Base-by-base conservation (phyloP, 2,329 filamentous ascomycete species). In the Alternaria sp. region DNA sequence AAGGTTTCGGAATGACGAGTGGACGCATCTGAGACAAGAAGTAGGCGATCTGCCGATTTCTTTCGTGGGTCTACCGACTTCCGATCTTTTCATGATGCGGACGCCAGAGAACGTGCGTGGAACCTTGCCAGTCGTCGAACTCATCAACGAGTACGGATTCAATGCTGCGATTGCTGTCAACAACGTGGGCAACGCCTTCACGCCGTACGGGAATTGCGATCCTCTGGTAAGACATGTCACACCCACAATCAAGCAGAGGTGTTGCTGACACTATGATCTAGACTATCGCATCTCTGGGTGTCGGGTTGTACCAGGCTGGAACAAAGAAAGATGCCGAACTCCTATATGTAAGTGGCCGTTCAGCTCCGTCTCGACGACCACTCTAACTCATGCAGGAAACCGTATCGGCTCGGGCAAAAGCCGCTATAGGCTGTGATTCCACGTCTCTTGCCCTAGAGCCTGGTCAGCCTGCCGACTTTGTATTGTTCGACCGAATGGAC, bases 131-230 rank as follows among this genome's bases (percentile, higher is more conserved):
- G 79, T 91, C 1, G 82, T 85, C 0, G 79, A 85, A 4, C 80
- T 92, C 78, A 89, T 91, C 61, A 80, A 83, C 39, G 79, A 85
- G 22, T 83, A 87, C 61, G 82, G 81, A 0, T 72, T 92, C 4
- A 82, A 87, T 59, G 87, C 83, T 20, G 87, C 87, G 14, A 82
- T 92, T 5, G 85, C 87, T 2, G 83, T 91, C 38, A 92, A 92
- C 70, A 92, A 92, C 68, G 86, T 92, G 14, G 89, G 89, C 18
- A 92, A 92, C 71, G 88, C 89, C 0, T 92, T 92, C 68, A 92
- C 90, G 7, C 90, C 90, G 0, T 86, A 89, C 69, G 90, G 89
- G 0, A 87, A 81, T 18, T 88, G 85, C 39, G 90, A 92, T 77
- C 89, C 89, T 1, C 72, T 92, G 49, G 58, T 61, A 39, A 53